Evolutionary conservation across 2,329 filamentous ascomycete genomes (phyloP).

Genomic region (Cucurbitaria berberidis): DNA sequence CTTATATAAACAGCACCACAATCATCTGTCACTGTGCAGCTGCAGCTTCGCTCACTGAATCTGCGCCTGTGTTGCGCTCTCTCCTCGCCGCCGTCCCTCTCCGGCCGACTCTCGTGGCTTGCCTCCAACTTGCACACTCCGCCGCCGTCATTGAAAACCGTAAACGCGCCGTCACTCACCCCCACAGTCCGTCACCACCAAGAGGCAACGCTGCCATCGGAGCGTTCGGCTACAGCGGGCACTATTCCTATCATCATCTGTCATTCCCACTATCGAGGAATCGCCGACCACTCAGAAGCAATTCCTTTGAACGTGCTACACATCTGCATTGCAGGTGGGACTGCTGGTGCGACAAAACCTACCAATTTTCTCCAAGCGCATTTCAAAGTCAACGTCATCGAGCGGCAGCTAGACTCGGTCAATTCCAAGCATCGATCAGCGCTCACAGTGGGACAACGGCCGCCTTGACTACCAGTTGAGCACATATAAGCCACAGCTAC

Average conservation of each 20-base stretch:
- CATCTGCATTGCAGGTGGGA: slow-evolving; percentile 17
- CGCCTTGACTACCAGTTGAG: background rate
- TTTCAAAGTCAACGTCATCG: slow-evolving; percentile 12
- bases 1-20: slow-evolving; percentile 26
- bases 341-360: slow-evolving; percentile 1
- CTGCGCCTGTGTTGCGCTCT: slow-evolving; percentile 10
- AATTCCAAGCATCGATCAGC: background rate
- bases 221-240: slow-evolving; percentile 13
- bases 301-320: slow-evolving; percentile 24
- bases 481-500: slow-evolving; percentile 17
- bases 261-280: slow-evolving; percentile 9
- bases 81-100: slow-evolving; percentile 1
- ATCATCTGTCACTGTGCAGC: slow-evolving; percentile 5
- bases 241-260: slow-evolving; percentile 22
- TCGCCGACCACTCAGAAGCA: slow-evolving; percentile 24
- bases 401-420: slow-evolving; percentile 2
- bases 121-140: background rate
- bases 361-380: background rate
- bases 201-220: slow-evolving; percentile 14
- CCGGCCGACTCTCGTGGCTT: background rate
- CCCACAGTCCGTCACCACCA: slow-evolving; percentile 1
- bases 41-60: slow-evolving; percentile 11
- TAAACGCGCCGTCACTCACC: background rate
- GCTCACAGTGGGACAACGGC: background rate
- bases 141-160: background rate